Evolutionary conservation across 1,284 basidiomycete genomes (phyloP).

Genomic region (Neonothopanus nambi): DNA sequence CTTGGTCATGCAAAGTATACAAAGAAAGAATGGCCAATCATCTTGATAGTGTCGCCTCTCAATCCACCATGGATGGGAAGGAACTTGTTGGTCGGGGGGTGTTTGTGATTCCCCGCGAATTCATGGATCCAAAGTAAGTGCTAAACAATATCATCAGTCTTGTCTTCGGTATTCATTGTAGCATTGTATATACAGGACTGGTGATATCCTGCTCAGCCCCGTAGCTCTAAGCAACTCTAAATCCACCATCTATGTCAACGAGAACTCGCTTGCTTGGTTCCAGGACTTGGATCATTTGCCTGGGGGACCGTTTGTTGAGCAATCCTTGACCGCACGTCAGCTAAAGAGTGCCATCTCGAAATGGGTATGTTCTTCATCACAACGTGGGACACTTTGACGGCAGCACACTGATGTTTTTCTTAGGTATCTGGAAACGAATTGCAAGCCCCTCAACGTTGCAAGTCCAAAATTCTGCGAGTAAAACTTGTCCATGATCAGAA

Average conservation of each 20-base stretch:
- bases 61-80: background rate
- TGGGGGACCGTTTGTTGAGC: slow-evolving; percentile 1
- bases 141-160: too few species aligned
- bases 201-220: slow-evolving; percentile 18
- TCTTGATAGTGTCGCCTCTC: background rate
- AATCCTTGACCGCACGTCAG: background rate
- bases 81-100: slow-evolving; percentile 17
- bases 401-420: background rate
- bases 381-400: background rate
- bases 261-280: slow-evolving; percentile 12
- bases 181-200: slow-evolving; percentile 15
- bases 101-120: slow-evolving; percentile 20
- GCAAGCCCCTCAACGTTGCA: background rate
- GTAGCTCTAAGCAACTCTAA: slow-evolving; percentile 13
- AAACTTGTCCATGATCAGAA: slow-evolving; percentile 14
- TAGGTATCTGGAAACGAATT: slow-evolving; percentile 18
- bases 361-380: slow-evolving; percentile 16
- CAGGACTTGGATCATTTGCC: slow-evolving; percentile 14
- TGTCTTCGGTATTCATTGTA: background rate
- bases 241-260: slow-evolving; percentile 14
- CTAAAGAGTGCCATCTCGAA: slow-evolving; percentile 14
- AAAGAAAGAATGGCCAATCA: slow-evolving; percentile 6
- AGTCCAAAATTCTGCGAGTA: background rate
- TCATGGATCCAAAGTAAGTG: slow-evolving; percentile 23
- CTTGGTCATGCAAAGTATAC: slow-evolving; percentile 10